phyloP scores from a whole-genome alignment of 1,284 basidiomycete species.

The Ustilago tritici region DNA sequence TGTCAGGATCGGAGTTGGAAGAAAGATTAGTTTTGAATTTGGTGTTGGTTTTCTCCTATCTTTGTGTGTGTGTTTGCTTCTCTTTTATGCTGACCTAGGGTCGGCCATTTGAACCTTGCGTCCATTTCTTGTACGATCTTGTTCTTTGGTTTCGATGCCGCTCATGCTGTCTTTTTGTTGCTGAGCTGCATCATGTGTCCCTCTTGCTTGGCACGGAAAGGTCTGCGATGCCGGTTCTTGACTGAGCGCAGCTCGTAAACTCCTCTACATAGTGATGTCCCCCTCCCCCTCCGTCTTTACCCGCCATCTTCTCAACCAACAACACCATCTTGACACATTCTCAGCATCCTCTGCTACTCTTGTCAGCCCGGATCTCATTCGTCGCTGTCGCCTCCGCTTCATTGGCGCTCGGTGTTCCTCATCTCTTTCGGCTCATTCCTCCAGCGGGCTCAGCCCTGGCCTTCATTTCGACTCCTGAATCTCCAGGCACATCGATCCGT shows the following conservation, averaged over 20 bases:
- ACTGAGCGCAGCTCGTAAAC: neutral
- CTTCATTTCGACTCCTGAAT: neutral
- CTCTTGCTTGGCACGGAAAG: constrained; percentile 1
- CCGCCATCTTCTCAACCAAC: too few species aligned
- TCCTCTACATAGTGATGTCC: neutral
- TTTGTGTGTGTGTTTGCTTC: neutral
- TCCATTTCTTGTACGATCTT: neutral
- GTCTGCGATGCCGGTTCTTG: neutral
- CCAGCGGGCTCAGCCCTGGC: neutral
- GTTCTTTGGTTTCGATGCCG: neutral
- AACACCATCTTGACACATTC: neutral
- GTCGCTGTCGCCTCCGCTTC: neutral
- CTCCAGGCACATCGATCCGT: neutral
- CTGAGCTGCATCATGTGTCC: neutral
- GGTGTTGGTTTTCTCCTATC: neutral
- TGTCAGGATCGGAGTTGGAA: constrained; percentile 2
- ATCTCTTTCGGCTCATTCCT: neutral
- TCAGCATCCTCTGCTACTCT: neutral
- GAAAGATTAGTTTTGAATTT: constrained; percentile 2
- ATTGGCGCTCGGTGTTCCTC: neutral
- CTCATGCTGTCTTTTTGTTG: neutral
- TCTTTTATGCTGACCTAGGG: neutral
- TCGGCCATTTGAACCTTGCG: constrained; percentile 1
- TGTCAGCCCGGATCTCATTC: neutral
- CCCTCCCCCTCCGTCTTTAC: neutral